Evolutionary conservation across 805 yeast species (phyloP).

Genomic region (Saturnispora gosingensis): DNA sequence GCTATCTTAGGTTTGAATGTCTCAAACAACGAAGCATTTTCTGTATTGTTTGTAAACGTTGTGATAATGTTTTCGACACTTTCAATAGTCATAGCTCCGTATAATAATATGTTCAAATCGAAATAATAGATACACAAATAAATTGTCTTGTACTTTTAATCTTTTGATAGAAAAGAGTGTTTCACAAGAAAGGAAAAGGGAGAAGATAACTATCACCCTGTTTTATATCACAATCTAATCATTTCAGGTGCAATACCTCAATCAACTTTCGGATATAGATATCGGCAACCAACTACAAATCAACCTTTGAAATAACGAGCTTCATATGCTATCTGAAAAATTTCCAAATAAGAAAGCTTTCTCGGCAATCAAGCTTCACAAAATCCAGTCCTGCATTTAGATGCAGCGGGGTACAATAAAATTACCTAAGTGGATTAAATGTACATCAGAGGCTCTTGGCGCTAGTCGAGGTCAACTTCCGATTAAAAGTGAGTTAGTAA

Average conservation of each 20-base stretch:
- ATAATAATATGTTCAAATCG: too few species aligned
- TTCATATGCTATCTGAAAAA: neutral
- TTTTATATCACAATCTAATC: neutral
- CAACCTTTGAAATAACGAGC: neutral
- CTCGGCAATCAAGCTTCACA: neutral
- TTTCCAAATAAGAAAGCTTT: neutral
- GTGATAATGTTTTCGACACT: neutral
- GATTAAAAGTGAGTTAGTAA: neutral
- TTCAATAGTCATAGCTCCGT: neutral
- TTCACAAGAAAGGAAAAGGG: neutral
- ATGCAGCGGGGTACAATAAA: neutral
- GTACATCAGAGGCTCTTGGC: neutral
- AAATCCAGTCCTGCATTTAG: neutral
- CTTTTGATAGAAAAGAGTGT: neutral
- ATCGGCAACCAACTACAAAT: neutral
- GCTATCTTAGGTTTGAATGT: constrained; percentile 29
- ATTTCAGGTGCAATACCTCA: neutral
- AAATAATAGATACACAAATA: too few species aligned
- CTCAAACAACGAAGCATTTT: constrained; percentile 10
- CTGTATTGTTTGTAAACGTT: neutral
- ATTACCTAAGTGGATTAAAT: neutral
- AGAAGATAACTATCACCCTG: neutral
- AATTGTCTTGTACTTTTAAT: neutral
- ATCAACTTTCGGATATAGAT: neutral
- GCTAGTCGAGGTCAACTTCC: neutral